A percentile compares a stretch with the other conserved stretches of the same genome.
phyloP scores from a whole-genome alignment of 352 stramenopile genomes.

The Globisporangium takayamanum region DNA sequence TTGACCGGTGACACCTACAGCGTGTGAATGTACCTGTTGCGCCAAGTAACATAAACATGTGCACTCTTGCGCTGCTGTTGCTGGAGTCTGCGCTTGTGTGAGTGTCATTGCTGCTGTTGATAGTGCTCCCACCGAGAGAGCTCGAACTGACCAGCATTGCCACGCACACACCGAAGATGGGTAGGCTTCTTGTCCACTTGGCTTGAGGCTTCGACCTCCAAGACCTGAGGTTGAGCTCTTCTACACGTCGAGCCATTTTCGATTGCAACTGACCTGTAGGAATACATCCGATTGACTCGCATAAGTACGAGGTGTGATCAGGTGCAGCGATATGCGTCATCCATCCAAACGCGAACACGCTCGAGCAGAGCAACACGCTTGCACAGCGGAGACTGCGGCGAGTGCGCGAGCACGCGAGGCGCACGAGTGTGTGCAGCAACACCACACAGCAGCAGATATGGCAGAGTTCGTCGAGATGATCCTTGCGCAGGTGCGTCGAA shows the following conservation, averaged over 20 bases:
- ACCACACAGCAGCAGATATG: slow-evolving; percentile 27
- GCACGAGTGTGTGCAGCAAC: not conserved
- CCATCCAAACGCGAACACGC: not conserved
- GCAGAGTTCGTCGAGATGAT: slow-evolving; percentile 82
- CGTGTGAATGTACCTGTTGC: not conserved
- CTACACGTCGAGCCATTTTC: not conserved
- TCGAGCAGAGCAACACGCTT: not conserved
- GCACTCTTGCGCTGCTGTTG: not conserved
- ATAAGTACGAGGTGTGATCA: not conserved
- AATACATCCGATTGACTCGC: too few species aligned
- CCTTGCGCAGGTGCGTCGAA: slow-evolving; percentile 54
- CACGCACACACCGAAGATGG: too few species aligned
- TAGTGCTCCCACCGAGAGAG: too few species aligned
- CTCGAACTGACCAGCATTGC: too few species aligned
- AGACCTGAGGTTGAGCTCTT: too few species aligned
- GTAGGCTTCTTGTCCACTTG: too few species aligned
- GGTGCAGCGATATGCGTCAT: not conserved
- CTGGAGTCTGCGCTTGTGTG: too few species aligned
- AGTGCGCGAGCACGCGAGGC: not conserved
- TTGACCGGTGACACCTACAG: slow-evolving; percentile 9
- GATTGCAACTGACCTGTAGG: not conserved
- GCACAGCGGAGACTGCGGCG: not conserved
- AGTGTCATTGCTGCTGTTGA: too few species aligned
- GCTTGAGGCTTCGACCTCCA: too few species aligned
- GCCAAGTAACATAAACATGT: not conserved